Conservation (phyloP, 768 basidiomycete species). For the Sutorius australiensis region DNA sequence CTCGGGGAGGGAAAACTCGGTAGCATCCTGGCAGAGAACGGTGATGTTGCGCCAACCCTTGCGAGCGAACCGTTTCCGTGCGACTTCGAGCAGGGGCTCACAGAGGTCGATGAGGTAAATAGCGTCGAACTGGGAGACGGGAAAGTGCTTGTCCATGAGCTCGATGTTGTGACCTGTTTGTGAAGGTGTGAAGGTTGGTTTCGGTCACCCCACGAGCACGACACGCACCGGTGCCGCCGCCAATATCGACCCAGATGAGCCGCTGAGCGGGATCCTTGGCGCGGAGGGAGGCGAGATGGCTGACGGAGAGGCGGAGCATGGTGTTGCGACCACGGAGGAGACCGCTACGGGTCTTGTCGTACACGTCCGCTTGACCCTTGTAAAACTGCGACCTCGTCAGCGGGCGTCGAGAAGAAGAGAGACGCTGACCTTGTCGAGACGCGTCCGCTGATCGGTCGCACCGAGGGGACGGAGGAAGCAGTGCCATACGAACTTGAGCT, state of each 20-base stretch:
- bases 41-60: constrained; percentile 73
- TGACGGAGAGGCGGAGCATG: constrained; percentile 64
- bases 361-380: constrained; percentile 64
- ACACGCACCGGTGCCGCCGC: constrained; percentile 60
- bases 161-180: constrained; percentile 56
- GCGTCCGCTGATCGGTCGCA: constrained; percentile 38
- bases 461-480: constrained; percentile 45
- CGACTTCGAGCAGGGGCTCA: constrained; percentile 66
- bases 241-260: constrained; percentile 76
- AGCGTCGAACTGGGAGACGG: constrained; percentile 58
- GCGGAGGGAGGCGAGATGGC: constrained; percentile 52
- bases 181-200: neutral
- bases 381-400: constrained; percentile 46
- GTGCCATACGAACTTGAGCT: constrained; percentile 48
- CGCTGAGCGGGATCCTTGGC: constrained; percentile 38
- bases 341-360: constrained; percentile 60
- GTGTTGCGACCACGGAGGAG: constrained; percentile 68
- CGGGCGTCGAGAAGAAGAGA: neutral
- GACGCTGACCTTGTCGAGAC: constrained; percentile 40
- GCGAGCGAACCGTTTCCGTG: constrained; percentile 59
- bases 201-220: neutral
- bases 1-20: constrained; percentile 60
- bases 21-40: constrained; percentile 70
- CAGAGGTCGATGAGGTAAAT: constrained; percentile 74
- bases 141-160: constrained; percentile 60